These are phyloP conservation scores for Ceratobasidium sp. DNA, from an alignment of 1,284 basidiomycete genomes.

Conservation along the genomic window DNA sequence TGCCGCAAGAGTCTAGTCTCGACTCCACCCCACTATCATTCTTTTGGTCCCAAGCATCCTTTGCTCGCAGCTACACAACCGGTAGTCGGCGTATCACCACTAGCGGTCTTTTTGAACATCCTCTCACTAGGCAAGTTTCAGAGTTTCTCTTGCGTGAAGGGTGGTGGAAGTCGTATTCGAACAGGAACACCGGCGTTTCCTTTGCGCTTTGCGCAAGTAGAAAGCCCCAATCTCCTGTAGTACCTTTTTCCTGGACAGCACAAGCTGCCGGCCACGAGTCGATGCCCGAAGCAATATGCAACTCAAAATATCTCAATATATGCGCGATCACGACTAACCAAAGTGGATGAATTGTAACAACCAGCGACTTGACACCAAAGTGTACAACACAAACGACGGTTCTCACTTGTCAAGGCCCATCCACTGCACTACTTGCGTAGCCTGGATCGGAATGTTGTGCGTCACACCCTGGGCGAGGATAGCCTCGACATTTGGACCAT, in stretches of 20 bases:
- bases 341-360: not conserved
- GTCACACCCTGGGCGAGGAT: conserved; percentile 59
- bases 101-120: not conserved
- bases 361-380: not conserved
- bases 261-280: no score
- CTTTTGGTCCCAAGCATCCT: no score
- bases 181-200: no score
- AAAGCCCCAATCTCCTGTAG: no score
- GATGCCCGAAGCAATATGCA: no score
- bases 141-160: not conserved
- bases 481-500: conserved; percentile 64
- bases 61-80: no score
- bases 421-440: conserved; percentile 10
- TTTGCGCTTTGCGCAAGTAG: no score
- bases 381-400: not conserved
- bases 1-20: no score
- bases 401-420: conserved; percentile 18
- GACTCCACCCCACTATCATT: no score
- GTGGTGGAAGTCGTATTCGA: no score
- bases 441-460: conserved; percentile 9
- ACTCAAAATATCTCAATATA: not conserved
- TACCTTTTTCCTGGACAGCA: no score
- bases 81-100: not conserved
- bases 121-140: not conserved
- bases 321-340: not conserved